Evolutionary conservation across 2,329 filamentous ascomycete genomes (phyloP).

Genomic region (Botryotinia narcissicola): DNA sequence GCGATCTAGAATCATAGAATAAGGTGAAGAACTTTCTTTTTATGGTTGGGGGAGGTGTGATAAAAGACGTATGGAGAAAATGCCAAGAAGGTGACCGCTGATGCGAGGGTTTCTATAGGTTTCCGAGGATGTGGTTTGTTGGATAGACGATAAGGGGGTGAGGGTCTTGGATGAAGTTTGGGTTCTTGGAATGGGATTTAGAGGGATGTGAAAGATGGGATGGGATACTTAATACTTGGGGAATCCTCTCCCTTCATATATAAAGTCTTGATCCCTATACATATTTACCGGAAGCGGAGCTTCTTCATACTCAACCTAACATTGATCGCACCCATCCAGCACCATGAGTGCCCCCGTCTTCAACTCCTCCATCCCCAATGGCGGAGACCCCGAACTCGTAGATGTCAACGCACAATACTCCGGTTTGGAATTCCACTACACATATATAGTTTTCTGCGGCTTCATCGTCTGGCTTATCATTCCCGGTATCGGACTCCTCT

Average conservation of each 20-base stretch:
- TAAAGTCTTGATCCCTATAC: not conserved
- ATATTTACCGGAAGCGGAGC: not conserved
- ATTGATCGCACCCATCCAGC: not conserved
- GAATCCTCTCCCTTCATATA: not conserved
- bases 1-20: not conserved
- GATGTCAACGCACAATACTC: conserved; percentile 54
- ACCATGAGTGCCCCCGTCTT: conserved; percentile 25
- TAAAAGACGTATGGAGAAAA: not conserved
- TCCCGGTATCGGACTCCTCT: conserved; percentile 63
- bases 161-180: not conserved
- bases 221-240: not conserved
- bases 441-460: conserved; percentile 56
- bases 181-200: not conserved
- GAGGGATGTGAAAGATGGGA: not conserved
- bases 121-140: not conserved
- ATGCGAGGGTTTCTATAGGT: not conserved
- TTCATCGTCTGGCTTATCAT: conserved; percentile 66
- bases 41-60: not conserved
- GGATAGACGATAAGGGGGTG: not conserved
- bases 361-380: conserved; percentile 44
- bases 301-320: not conserved
- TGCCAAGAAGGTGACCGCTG: not conserved
- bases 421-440: conserved; percentile 60
- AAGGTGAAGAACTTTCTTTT: not conserved
- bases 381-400: conserved; percentile 51